These are phyloP conservation scores for Staphylotrichum tortipilum DNA, from an alignment of 495 filamentous ascomycete species.

Conservation along the genomic window DNA sequence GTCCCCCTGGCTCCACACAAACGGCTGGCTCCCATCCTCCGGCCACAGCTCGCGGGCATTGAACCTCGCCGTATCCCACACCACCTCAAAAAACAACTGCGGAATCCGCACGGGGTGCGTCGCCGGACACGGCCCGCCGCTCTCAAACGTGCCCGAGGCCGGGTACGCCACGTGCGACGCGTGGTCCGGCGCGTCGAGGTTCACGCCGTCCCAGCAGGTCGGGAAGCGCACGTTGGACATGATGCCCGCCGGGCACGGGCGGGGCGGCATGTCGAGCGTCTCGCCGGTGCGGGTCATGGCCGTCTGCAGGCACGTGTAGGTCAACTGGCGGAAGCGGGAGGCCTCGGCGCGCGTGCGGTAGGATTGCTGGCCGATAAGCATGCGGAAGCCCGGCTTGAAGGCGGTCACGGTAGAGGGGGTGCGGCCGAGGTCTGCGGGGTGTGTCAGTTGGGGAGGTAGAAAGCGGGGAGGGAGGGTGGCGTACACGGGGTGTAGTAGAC, in stretches of 20 bases:
- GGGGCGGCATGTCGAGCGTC: conserved; percentile 25
- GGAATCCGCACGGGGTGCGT: conserved; percentile 25
- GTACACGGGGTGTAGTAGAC: too few species aligned
- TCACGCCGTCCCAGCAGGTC: conserved; percentile 28
- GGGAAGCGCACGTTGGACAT: conserved; percentile 14
- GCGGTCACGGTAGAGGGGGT: conserved; percentile 19
- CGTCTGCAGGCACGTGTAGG: conserved; percentile 14
- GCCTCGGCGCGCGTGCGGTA: not conserved
- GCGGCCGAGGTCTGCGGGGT: too few species aligned
- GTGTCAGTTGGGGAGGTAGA: too few species aligned
- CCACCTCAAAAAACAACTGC: conserved; percentile 25
- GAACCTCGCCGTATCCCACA: conserved; percentile 26
- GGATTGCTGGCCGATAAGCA: conserved; percentile 18
- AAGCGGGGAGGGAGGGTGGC: too few species aligned
- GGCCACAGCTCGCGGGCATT: conserved; percentile 32
- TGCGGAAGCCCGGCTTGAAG: conserved; percentile 29
- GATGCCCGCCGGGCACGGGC: conserved; percentile 25
- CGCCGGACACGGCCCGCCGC: conserved; percentile 14
- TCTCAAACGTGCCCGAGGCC: conserved; percentile 8
- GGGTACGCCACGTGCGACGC: conserved; percentile 28
- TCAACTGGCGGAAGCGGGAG: conserved; percentile 1
- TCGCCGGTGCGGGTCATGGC: too few species aligned
- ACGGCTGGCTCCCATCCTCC: conserved; percentile 33
- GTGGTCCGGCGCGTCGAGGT: conserved; percentile 26
- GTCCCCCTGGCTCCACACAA: conserved; percentile 34